Evolutionary conservation across 805 yeast genomes (phyloP), one percentile per base, ranked within the genome.

Genomic region (Pichia insulana): DNA sequence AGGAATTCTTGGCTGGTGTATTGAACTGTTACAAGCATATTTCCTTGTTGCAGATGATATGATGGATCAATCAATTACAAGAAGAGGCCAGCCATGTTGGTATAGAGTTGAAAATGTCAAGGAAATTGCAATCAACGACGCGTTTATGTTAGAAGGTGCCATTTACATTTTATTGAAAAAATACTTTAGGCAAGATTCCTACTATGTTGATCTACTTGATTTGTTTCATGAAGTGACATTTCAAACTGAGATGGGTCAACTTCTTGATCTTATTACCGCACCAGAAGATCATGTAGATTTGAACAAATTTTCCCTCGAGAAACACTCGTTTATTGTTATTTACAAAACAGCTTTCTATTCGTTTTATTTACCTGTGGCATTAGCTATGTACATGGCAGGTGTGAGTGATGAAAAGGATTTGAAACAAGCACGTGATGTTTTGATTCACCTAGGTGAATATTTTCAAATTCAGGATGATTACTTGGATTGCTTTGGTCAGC

Each of bases 41-140:
- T 92, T 92, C 72, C 73, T 92, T 56, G 97, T 92, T 44, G 94
- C 97, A 27, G 98, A 92, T 63, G 98, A 92, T 62, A 92, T 92
- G 79, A 92, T 92, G 98, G 98, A 92, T 64, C 78, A 79, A 53
- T 84, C 96, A 28, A 83, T 86, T 63, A 92, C 98, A 34, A 84
- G 98, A 73, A 82, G 98, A 64, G 98, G 97, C 46, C 97, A 90
- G 67, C 92, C 96, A 51, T 92, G 98, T 67, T 92, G 98, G 98
- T 92, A 88, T 71, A 78, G 73, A 58, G 74, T 68, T 30, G 78
- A 75, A 51, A 78, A 77, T 32, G 96, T 92, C 46, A 86, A 85
- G 33, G 87, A 87, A 61, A 82, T 92, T 60, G 98, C 99, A 46
- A 92, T 92, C 65, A 92, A 92, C 59, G 99, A 92, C 61, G 78